A percentile compares a stretch with the other conserved stretches of the same genome.
Evolutionary conservation across 2,329 filamentous ascomycete species (phyloP).

Genomic region (Penicillium sp.): DNA sequence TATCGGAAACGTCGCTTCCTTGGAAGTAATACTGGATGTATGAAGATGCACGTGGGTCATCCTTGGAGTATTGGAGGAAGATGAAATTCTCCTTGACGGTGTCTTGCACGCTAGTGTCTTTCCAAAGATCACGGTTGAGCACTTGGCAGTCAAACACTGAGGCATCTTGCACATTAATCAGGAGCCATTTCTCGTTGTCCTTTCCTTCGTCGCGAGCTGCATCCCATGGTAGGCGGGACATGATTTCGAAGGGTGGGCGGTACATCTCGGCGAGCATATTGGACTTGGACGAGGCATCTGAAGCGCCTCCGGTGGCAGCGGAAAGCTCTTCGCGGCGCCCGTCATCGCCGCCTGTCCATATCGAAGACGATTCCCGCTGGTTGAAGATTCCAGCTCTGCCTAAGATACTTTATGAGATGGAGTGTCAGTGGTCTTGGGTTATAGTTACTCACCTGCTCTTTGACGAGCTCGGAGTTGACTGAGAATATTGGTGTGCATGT

Average conservation of each 20-base stretch:
- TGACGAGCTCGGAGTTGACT: slow-evolving; percentile 61
- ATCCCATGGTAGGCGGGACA: slow-evolving; percentile 78
- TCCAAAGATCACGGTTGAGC: slow-evolving; percentile 95
- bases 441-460: slow-evolving; percentile 34
- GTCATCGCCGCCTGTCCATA: slow-evolving; percentile 58
- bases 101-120: slow-evolving; percentile 75
- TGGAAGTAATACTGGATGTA: slow-evolving; percentile 92
- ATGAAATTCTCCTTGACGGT: slow-evolving; percentile 89
- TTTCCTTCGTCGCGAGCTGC: slow-evolving; percentile 82
- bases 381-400: slow-evolving; percentile 68
- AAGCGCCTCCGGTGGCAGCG: slow-evolving; percentile 64
- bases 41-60: slow-evolving; percentile 73
- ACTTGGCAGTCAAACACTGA: slow-evolving; percentile 93
- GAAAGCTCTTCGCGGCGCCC: slow-evolving; percentile 57
- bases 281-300: slow-evolving; percentile 67
- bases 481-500: slow-evolving; percentile 62
- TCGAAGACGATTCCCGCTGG: slow-evolving; percentile 58
- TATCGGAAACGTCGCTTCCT: slow-evolving; percentile 75
- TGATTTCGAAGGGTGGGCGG: slow-evolving; percentile 87
- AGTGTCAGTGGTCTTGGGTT: neutral
- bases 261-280: slow-evolving; percentile 87
- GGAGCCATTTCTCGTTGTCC: slow-evolving; percentile 85
- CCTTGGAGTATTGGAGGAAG: slow-evolving; percentile 91
- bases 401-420: slow-evolving; percentile 20
- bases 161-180: slow-evolving; percentile 93